phyloP scores from a whole-genome alignment of 176 grass and related monocot species.

The Carex scoparia region DNA sequence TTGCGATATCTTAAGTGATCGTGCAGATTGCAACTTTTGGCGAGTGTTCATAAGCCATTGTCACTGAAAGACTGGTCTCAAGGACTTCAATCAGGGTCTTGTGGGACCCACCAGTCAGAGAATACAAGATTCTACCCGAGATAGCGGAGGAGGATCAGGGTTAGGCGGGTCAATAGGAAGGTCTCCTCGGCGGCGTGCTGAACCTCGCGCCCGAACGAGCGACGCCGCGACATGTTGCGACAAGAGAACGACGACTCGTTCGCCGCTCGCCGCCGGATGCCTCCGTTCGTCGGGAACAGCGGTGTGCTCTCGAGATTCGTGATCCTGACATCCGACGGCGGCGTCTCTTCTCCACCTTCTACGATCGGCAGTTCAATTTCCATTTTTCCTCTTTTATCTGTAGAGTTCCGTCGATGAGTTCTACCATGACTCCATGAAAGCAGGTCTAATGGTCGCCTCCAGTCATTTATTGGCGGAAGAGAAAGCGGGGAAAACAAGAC shows the following conservation, averaged over 20 bases:
- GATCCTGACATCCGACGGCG: background rate
- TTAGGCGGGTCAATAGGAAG: conserved; percentile 71
- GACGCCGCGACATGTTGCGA: background rate
- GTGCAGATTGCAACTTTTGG: background rate
- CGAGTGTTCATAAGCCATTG: background rate
- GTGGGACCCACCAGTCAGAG: background rate
- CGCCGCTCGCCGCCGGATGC: conserved; percentile 18
- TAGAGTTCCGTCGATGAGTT: background rate
- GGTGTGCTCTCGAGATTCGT: background rate
- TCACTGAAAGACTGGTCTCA: background rate
- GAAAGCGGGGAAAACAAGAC: background rate
- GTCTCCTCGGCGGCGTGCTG: conserved; percentile 46
- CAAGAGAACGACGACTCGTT: conserved; percentile 6
- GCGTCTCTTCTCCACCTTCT: background rate
- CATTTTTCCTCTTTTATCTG: background rate
- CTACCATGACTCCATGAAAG: background rate
- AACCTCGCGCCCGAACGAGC: conserved; percentile 34
- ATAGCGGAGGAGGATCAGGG: conserved; percentile 80
- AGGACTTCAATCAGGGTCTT: background rate
- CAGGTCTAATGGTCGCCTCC: background rate
- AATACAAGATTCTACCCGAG: conserved; percentile 52
- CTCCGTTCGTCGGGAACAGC: background rate
- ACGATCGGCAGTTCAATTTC: background rate
- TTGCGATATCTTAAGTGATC: background rate
- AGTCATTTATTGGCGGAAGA: background rate